Base-by-base conservation (phyloP, 768 basidiomycete genomes). In the Porpolomopsis calyptriformis region DNA sequence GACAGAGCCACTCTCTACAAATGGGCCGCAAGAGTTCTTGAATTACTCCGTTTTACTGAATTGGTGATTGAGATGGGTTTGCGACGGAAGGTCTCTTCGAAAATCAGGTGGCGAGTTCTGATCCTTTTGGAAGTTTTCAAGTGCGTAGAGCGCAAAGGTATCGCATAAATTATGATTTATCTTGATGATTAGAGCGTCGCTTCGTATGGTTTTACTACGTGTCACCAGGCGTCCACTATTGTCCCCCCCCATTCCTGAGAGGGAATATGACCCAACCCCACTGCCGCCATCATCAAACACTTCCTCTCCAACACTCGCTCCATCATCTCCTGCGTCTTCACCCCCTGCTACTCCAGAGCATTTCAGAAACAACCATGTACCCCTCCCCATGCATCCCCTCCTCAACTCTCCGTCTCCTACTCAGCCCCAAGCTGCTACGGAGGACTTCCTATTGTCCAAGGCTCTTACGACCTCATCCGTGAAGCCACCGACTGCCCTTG, bases 51-150 rank as follows among this genome's bases (percentile, higher is more conserved):
- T 35, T 92, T 83, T 61, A 73, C 82, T 11, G 82, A 96, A 59
- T 76, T 98, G 37, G 67, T 97, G 22, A 56, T 93, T 40, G 94
- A 98, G 65, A 98, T 98, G 94, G 70, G 76, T 18, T 67, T 90
- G 52, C 73, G 77, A 45, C 73, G 90, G 55, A 86, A 78, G 56
- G 71, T 76, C 4, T 80, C 85, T 0, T 61, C 70, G 36, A 74
- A 74, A 53, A 67, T 64, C 36, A 73, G 79, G 50, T 94, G 90
- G 88, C 73, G 84, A 51, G 73, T 78, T 18, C 74, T 97, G 40
- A 60, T 94, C 43, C 51, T 80, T 24, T 66, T 97, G 27, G 94
- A 99, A 62, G 59, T 72, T 34, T 62, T 92, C 62, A 99, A 99
- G 92, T 94, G 57, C 60, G 76, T 68, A 14, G n/a, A 36, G 9